Evolutionary conservation across 441 rosid species (phyloP).

Genomic region (Lepidium campestre): DNA sequence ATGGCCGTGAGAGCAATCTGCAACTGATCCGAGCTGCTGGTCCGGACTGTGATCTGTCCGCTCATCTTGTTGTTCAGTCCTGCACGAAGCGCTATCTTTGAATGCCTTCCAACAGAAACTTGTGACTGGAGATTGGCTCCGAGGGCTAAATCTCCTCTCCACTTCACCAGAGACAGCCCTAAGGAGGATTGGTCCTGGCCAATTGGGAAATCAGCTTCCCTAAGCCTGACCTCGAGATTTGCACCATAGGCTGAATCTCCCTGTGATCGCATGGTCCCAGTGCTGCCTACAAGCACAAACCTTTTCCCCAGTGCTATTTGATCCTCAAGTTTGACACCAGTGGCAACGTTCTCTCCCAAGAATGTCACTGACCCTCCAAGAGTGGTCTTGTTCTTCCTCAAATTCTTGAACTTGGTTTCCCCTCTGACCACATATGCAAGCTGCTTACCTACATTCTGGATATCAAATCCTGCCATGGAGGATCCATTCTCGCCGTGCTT

Average conservation of each 20-base stretch:
- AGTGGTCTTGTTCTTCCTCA: conserved; percentile 62
- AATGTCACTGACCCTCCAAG: conserved; percentile 71
- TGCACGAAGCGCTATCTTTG: conserved; percentile 73
- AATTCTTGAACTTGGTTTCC: conserved; percentile 72
- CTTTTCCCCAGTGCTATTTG: conserved; percentile 66
- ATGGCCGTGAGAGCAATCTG: conserved; percentile 69
- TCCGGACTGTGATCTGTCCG: conserved; percentile 65
- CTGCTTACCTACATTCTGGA: conserved; percentile 81
- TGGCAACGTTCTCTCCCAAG: conserved; percentile 68
- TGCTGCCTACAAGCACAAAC: conserved; percentile 60
- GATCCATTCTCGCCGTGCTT: conserved; percentile 74
- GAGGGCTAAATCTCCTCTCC: conserved; percentile 88
- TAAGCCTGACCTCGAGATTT: conserved; percentile 61
- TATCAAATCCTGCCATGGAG: conserved; percentile 78
- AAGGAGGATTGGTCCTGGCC: conserved; percentile 78
- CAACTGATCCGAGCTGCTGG: conserved; percentile 87
- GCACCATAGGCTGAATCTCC: conserved; percentile 79
- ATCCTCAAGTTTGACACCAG: conserved; percentile 81
- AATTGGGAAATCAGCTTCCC: conserved; percentile 74
- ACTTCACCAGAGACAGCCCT: conserved; percentile 80
- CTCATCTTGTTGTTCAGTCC: conserved; percentile 91
- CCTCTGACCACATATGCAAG: conserved; percentile 70
- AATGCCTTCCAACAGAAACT: conserved; percentile 63
- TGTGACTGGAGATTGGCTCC: conserved; percentile 87
- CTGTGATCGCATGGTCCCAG: conserved; percentile 59